Evolutionary conservation across 2,329 filamentous ascomycete species (phyloP).

Genomic region (Lecanicillium sp.): DNA sequence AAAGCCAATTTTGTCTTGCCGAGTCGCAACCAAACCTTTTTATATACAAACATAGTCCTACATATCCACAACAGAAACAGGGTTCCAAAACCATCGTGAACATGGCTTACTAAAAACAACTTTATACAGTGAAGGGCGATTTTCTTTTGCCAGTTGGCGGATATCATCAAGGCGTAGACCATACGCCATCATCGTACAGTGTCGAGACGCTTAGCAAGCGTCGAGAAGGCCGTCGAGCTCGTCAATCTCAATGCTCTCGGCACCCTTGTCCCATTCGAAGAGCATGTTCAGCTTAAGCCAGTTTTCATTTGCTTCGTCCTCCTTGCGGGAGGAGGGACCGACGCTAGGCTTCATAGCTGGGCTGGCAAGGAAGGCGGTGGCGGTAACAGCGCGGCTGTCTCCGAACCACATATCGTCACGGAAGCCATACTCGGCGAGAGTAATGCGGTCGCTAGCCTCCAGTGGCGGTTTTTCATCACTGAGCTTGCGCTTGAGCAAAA

Average conservation of each 20-base stretch:
- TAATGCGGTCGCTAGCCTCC: constrained; percentile 21
- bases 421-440: constrained; percentile 24
- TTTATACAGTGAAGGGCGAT: constrained; percentile 6
- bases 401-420: constrained; percentile 47
- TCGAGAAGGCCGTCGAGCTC: constrained; percentile 86
- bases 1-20: constrained; percentile 7
- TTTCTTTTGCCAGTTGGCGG: neutral
- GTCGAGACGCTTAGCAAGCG: constrained; percentile 46
- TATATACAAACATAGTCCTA: constrained; percentile 22
- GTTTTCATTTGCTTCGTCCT: constrained; percentile 26
- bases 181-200: constrained; percentile 11
- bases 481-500: constrained; percentile 61
- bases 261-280: constrained; percentile 59
- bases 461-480: constrained; percentile 29
- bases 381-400: constrained; percentile 28
- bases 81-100: constrained; percentile 12
- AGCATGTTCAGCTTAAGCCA: constrained; percentile 32
- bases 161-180: constrained; percentile 10
- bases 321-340: constrained; percentile 22
- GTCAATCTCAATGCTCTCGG: constrained; percentile 84
- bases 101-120: neutral
- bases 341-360: constrained; percentile 39
- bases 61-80: constrained; percentile 14
- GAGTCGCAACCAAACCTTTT: constrained; percentile 9
- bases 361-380: constrained; percentile 41